Conservation (phyloP, 768 basidiomycete genomes). For the Boletus pseudo-olivaceus region DNA sequence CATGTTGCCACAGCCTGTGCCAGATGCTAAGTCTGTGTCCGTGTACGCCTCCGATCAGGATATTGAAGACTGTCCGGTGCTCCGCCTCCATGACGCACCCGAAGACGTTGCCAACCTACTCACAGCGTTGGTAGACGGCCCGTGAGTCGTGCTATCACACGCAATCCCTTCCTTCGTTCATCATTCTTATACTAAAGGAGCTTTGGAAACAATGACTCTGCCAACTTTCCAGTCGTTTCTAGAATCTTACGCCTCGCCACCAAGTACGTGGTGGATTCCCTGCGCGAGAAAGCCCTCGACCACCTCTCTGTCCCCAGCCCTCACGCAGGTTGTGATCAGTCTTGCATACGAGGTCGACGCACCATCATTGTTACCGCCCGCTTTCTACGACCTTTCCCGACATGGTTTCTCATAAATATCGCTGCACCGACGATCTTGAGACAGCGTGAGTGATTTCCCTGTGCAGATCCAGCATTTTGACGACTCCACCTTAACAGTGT, state of each 20-base stretch:
- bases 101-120: slow-evolving; percentile 69
- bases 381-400: slow-evolving; percentile 78
- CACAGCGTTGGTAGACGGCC: slow-evolving; percentile 71
- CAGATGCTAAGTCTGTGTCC: slow-evolving; percentile 12
- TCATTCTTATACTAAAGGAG: slow-evolving; percentile 37
- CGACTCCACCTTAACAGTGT: too few relatives aligned
- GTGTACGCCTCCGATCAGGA: slow-evolving; percentile 19
- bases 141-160: slow-evolving; percentile 44
- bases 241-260: slow-evolving; percentile 71
- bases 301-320: slow-evolving; percentile 46
- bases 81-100: slow-evolving; percentile 62
- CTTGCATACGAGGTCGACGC: slow-evolving; percentile 68
- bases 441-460: slow-evolving; percentile 4
- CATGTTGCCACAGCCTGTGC: slow-evolving; percentile 57
- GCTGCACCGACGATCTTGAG: too few relatives aligned
- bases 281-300: slow-evolving; percentile 59
- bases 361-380: slow-evolving; percentile 60
- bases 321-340: slow-evolving; percentile 58
- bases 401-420: slow-evolving; percentile 65
- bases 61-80: slow-evolving; percentile 50
- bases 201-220: slow-evolving; percentile 64
- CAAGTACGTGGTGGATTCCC: slow-evolving; percentile 71
- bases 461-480: neutral
- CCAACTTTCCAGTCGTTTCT: slow-evolving; percentile 66
- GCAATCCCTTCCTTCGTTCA: slow-evolving; percentile 2